phyloP scores from a whole-genome alignment of 2,329 filamentous ascomycete genomes.

The Chrysoporthe deuterocubensis region DNA sequence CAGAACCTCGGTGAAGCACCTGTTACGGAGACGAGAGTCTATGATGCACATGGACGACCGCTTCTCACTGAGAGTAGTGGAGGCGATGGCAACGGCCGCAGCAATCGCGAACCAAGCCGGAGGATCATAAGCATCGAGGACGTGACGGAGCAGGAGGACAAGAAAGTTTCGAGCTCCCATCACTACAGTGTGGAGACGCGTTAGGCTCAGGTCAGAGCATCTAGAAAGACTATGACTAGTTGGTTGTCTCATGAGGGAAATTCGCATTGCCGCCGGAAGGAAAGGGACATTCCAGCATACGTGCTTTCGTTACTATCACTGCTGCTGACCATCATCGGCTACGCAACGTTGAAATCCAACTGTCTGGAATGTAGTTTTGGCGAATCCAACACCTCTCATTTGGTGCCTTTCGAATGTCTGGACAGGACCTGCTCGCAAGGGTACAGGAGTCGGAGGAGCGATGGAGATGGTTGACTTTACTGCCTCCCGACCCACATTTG shows the following conservation, averaged over 20 bases:
- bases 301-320: background rate
- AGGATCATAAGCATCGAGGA: constrained; percentile 29
- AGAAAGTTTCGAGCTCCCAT: background rate
- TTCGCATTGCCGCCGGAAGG: background rate
- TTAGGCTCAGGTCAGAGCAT: background rate
- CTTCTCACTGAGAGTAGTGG: constrained; percentile 9
- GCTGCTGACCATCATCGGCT: background rate
- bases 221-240: background rate
- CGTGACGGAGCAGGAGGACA: constrained; percentile 24
- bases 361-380: background rate
- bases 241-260: background rate
- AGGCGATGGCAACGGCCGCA: background rate
- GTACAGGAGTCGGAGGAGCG: too few relatives aligned
- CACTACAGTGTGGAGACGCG: background rate
- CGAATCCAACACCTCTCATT: background rate
- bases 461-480: too few relatives aligned
- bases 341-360: background rate
- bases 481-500: too few relatives aligned
- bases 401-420: too few relatives aligned
- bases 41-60: constrained; percentile 23
- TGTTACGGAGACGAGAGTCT: constrained; percentile 19
- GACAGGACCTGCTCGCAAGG: too few relatives aligned
- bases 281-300: background rate
- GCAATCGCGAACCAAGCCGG: background rate
- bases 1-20: constrained; percentile 25